These are phyloP conservation scores for Moricandia arvensis DNA, from an alignment of 345 rosid species.

Conservation along the genomic window DNA sequence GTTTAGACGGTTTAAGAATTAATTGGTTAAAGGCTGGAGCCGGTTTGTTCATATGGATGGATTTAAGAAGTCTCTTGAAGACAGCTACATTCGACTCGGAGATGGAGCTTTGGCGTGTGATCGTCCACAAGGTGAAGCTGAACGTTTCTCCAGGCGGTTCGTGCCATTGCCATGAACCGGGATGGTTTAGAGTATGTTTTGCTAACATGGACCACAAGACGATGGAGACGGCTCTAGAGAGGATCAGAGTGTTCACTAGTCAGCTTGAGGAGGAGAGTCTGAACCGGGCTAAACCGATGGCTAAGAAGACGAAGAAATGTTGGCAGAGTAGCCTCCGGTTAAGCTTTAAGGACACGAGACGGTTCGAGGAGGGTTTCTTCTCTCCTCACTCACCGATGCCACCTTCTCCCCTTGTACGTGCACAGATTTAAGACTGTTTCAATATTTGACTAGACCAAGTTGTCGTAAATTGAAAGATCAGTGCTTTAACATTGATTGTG, in stretches of 20 bases:
- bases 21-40: conserved; percentile 65
- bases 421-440: conserved; percentile 43
- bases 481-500: conserved; percentile 17
- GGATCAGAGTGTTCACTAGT: conserved; percentile 55
- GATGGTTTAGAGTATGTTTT: conserved; percentile 94
- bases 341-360: conserved; percentile 53
- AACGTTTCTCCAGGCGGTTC: conserved; percentile 88
- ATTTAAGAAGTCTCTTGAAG: conserved; percentile 55
- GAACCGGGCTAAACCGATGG: conserved; percentile 13
- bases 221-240: conserved; percentile 66
- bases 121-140: conserved; percentile 76
- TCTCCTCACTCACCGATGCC: conserved; percentile 74
- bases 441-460: conserved; percentile 7
- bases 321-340: conserved; percentile 67
- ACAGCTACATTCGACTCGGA: conserved; percentile 56
- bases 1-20: conserved; percentile 57
- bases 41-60: conserved; percentile 87
- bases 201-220: conserved; percentile 87
- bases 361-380: conserved; percentile 55
- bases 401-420: conserved; percentile 76
- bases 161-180: conserved; percentile 75
- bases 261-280: conserved; percentile 40
- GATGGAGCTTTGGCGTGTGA: conserved; percentile 59
- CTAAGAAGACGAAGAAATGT: conserved; percentile 57
- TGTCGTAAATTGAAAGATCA: conserved; percentile 9